phyloP scores from a whole-genome alignment of 208 protist genomes.

The Acanthamoeba quina region DNA sequence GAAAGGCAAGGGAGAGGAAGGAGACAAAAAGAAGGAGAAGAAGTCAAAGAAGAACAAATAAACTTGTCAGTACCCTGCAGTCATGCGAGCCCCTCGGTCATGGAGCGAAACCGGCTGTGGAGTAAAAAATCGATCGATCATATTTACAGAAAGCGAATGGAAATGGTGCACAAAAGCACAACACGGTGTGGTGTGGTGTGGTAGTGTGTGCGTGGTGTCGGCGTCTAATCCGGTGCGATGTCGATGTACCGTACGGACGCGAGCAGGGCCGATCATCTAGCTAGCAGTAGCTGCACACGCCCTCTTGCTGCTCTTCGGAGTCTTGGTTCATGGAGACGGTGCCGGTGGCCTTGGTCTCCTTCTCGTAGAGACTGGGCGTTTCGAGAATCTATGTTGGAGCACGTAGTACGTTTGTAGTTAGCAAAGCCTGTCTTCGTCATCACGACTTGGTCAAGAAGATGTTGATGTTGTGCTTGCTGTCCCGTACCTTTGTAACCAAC shows the following conservation, averaged over 20 bases:
- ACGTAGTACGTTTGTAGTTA: not conserved
- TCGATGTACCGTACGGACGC: not conserved
- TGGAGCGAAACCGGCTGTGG: too few species aligned
- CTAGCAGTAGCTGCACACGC: slow-evolving; percentile 56
- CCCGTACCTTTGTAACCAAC: slow-evolving; percentile 42
- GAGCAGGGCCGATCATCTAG: not conserved
- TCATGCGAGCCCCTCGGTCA: too few species aligned
- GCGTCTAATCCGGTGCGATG: too few species aligned
- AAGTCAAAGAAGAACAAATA: not conserved
- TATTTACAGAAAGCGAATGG: too few species aligned
- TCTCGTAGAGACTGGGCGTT: slow-evolving; percentile 44
- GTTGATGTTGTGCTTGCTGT: too few species aligned
- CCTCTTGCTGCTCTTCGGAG: not conserved
- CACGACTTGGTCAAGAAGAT: too few species aligned
- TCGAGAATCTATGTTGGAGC: slow-evolving; percentile 27
- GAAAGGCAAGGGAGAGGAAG: not conserved
- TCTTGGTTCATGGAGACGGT: not conserved
- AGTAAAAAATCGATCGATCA: too few species aligned
- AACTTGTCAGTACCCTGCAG: not conserved
- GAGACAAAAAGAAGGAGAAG: not conserved
- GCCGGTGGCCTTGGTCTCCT: not conserved
- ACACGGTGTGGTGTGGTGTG: too few species aligned
- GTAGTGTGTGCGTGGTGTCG: too few species aligned
- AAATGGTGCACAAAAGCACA: too few species aligned
- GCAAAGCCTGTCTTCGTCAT: too few species aligned